Percentiles rank a stretch among this genome's conserved stretches.
These are phyloP conservation scores for Fusarium phyllophilum DNA, from an alignment of 2,329 filamentous ascomycete species.

Conservation along the genomic window DNA sequence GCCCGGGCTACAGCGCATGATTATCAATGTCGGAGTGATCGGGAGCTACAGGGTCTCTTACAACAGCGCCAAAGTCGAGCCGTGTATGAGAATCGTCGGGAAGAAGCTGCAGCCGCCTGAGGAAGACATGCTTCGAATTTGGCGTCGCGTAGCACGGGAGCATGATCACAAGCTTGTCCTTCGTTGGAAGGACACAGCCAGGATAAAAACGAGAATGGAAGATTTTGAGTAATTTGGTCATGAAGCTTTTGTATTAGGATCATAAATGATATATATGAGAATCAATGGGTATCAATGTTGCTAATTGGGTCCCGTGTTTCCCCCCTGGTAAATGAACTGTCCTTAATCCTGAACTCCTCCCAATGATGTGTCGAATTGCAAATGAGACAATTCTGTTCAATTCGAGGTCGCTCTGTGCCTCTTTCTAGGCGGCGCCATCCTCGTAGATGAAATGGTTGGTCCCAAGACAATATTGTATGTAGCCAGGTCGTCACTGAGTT, in stretches of 20 bases:
- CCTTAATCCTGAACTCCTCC: constrained; percentile 18
- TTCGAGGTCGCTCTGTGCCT: neutral
- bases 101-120: neutral
- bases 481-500: neutral
- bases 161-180: constrained; percentile 1
- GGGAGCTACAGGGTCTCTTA: neutral
- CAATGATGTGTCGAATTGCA: neutral
- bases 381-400: neutral
- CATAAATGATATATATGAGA: neutral
- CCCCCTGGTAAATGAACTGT: neutral
- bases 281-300: constrained; percentile 24
- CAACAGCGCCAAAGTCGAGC: neutral
- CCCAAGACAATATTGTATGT: neutral
- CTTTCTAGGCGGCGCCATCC: neutral
- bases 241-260: neutral
- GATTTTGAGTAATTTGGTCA: neutral
- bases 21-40: neutral
- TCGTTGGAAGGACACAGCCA: constrained; percentile 2
- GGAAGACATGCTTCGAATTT: neutral
- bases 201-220: neutral
- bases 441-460: neutral
- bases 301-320: constrained; percentile 14
- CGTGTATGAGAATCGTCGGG: constrained; percentile 4
- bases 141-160: constrained; percentile 1
- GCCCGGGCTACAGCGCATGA: neutral